Percentiles rank a stretch among this genome's conserved stretches.
phyloP scores from a whole-genome alignment of 352 stramenopile genomes.

The Phytopythium delawarense region DNA sequence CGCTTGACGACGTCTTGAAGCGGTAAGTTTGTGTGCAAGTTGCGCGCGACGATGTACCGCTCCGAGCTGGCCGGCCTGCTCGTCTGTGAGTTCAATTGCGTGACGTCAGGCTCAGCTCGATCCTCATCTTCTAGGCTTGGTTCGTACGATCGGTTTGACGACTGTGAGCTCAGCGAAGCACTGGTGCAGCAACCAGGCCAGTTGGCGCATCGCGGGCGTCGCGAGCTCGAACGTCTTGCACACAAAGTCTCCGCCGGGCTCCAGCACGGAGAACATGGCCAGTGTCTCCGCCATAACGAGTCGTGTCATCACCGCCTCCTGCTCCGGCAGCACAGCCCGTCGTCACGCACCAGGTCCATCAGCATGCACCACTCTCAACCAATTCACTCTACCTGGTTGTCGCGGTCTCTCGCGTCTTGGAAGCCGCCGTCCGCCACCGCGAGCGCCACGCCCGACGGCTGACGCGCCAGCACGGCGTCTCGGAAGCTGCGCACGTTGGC shows the following conservation, averaged over 20 bases:
- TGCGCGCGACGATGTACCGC: conserved; percentile 53
- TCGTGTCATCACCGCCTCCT: conserved; percentile 64
- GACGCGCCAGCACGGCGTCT: conserved; percentile 20
- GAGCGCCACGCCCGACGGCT: conserved; percentile 44
- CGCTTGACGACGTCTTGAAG: conserved; percentile 16
- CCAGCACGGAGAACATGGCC: conserved; percentile 53
- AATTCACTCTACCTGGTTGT: conserved; percentile 37
- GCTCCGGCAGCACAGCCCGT: background rate
- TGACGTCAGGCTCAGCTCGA: conserved; percentile 3
- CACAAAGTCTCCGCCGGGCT: conserved; percentile 47
- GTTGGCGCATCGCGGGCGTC: conserved; percentile 50
- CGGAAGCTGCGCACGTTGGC: conserved; percentile 57
- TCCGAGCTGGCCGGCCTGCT: conserved; percentile 79
- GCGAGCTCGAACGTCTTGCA: conserved; percentile 82
- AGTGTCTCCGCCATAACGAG: conserved; percentile 58
- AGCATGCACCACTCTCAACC: background rate
- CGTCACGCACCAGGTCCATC: background rate
- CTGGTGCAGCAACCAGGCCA: conserved; percentile 60
- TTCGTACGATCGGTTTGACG: conserved; percentile 60
- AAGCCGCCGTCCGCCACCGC: conserved; percentile 75
- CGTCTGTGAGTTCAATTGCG: conserved; percentile 30
- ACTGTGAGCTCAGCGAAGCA: conserved; percentile 59
- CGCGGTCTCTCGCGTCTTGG: conserved; percentile 53
- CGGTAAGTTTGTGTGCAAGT: conserved; percentile 15
- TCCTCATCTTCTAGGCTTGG: background rate